Evolutionary conservation across 1,284 basidiomycete species (phyloP).

Genomic region (Boletus sp.): DNA sequence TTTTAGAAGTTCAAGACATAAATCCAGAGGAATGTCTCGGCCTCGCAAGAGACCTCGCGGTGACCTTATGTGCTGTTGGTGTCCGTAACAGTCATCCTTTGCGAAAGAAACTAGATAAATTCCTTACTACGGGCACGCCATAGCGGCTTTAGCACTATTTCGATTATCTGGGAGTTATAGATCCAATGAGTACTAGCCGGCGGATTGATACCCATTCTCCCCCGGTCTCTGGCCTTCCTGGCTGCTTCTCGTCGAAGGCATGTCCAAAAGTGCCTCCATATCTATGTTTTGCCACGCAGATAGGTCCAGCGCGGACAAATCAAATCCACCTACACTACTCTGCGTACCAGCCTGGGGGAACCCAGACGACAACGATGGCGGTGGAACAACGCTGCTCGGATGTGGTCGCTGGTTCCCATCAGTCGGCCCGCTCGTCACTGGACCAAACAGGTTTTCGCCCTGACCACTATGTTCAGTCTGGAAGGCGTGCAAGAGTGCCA

Average conservation of each 20-base stretch:
- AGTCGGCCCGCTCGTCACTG: slow-evolving; percentile 23
- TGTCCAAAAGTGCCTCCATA: slow-evolving; percentile 37
- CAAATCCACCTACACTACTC: slow-evolving; percentile 36
- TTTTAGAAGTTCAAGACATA: slow-evolving; percentile 57
- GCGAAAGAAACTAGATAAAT: slow-evolving; percentile 67
- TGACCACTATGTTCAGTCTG: slow-evolving; percentile 24
- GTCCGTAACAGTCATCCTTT: slow-evolving; percentile 64
- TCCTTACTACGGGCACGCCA: slow-evolving; percentile 28
- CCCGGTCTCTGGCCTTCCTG: slow-evolving; percentile 35
- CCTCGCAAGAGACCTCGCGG: slow-evolving; percentile 55
- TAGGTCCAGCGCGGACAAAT: slow-evolving; percentile 49
- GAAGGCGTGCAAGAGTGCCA: slow-evolving; percentile 37
- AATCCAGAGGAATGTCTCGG: slow-evolving; percentile 50
- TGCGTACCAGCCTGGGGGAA: slow-evolving; percentile 31
- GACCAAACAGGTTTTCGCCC: slow-evolving; percentile 26
- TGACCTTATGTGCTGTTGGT: slow-evolving; percentile 55
- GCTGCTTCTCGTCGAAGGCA: slow-evolving; percentile 27
- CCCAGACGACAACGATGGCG: slow-evolving; percentile 45
- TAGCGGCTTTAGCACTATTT: slow-evolving; percentile 4
- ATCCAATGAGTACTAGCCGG: slow-evolving; percentile 4
- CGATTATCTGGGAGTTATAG: slow-evolving; percentile 9
- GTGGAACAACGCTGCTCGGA: slow-evolving; percentile 36
- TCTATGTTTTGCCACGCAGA: slow-evolving; percentile 41
- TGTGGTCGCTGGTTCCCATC: slow-evolving; percentile 22
- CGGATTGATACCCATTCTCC: slow-evolving; percentile 14